These are phyloP conservation scores for Acanthamoeba royreba DNA, from an alignment of 208 protist genomes.

Conservation along the genomic window DNA sequence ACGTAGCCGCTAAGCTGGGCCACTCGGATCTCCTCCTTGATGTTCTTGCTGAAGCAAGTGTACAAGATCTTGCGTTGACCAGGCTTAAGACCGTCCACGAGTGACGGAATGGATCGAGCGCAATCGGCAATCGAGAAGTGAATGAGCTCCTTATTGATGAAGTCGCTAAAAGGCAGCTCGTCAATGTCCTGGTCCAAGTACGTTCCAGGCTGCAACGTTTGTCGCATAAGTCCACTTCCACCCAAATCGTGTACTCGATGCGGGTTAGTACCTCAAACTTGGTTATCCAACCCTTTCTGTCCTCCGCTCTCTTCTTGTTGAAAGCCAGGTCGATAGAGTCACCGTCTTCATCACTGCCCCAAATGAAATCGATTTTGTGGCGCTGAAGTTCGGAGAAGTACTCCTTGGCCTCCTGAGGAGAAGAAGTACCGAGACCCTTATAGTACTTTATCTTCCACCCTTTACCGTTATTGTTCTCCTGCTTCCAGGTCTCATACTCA, in stretches of 20 bases:
- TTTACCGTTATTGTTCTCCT: conserved; percentile 74
- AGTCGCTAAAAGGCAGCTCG: conserved; percentile 83
- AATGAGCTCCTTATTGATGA: conserved; percentile 99
- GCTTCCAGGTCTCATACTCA: conserved; percentile 93
- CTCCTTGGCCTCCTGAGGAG: conserved; percentile 96
- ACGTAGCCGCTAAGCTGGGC: conserved; percentile 98
- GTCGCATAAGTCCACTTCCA: background rate
- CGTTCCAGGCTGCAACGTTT: conserved; percentile 48
- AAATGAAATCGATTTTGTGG: conserved; percentile 96
- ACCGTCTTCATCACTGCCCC: conserved; percentile 83
- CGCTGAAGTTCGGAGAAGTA: conserved; percentile 98
- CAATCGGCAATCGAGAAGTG: conserved; percentile 98
- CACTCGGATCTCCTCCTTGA: conserved; percentile 98
- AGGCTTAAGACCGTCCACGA: conserved; percentile 99
- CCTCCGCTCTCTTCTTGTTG: conserved; percentile 94
- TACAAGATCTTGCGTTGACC: conserved; percentile 99
- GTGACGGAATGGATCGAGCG: conserved; percentile 88
- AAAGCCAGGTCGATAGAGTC: conserved; percentile 98
- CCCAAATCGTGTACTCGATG: background rate
- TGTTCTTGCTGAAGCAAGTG: conserved; percentile 98
- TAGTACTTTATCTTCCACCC: conserved; percentile 99
- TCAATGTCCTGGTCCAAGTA: conserved; percentile 69
- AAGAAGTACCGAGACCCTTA: conserved; percentile 96
- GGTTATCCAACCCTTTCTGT: conserved; percentile 98
- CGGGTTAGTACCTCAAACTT: conserved; percentile 81